phyloP scores from a whole-genome alignment of 495 filamentous ascomycete genomes.

The Saxispiralis lemnorum region DNA sequence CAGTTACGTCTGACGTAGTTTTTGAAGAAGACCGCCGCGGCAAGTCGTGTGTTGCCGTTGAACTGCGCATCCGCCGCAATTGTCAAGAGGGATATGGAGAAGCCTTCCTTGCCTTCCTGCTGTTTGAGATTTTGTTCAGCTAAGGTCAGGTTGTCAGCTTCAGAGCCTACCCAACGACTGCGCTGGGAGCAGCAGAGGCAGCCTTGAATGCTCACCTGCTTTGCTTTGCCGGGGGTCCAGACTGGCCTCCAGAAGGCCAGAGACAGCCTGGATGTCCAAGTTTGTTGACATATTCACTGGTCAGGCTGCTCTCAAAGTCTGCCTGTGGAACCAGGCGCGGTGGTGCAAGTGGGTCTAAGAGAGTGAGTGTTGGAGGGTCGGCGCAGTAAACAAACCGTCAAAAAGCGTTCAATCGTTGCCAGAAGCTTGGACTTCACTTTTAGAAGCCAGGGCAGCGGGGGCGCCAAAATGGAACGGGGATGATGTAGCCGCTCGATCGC shows the following conservation, averaged over 20 bases:
- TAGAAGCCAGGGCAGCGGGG: too few species aligned
- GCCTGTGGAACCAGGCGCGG: too few species aligned
- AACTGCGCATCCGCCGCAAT: conserved; percentile 60
- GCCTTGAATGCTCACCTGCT: conserved; percentile 59
- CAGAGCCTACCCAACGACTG: background rate
- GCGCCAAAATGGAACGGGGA: too few species aligned
- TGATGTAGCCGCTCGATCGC: too few species aligned
- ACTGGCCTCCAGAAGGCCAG: conserved; percentile 67
- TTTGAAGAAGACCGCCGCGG: conserved; percentile 93
- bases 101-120: conserved; percentile 56
- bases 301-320: too few species aligned
- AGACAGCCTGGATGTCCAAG: conserved; percentile 50
- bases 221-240: conserved; percentile 71
- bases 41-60: conserved; percentile 59
- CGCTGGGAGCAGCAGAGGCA: too few species aligned
- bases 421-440: too few species aligned
- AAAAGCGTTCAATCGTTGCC: too few species aligned
- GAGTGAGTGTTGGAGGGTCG: too few species aligned
- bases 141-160: conserved; percentile 25
- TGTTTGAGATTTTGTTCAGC: conserved; percentile 66
- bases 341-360: too few species aligned
- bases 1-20: conserved; percentile 78
- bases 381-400: too few species aligned
- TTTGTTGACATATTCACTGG: conserved; percentile 37
- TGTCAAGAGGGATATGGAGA: conserved; percentile 71